Conservation (phyloP, 352 stramenopile species). For the Phytopythium boreale region DNA sequence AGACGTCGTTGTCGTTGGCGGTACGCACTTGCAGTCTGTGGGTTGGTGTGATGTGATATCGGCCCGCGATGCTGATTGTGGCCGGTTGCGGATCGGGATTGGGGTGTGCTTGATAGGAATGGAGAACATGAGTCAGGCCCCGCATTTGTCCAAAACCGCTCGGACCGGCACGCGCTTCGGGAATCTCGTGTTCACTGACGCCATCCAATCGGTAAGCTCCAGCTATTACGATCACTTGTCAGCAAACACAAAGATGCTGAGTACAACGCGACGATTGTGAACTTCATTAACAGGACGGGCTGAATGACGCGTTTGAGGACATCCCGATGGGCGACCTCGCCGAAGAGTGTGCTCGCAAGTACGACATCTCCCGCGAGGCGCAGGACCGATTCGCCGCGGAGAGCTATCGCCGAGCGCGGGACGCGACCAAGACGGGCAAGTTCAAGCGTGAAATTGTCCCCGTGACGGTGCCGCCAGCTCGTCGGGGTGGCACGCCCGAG, state of each 20-base stretch:
- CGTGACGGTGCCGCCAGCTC: conserved; percentile 63
- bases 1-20: conserved; percentile 85
- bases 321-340: conserved; percentile 94
- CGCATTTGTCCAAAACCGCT: conserved; percentile 83
- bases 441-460: conserved; percentile 81
- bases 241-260: no score
- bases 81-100: no score
- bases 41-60: not conserved
- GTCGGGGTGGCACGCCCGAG: conserved; percentile 20
- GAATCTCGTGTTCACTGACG: conserved; percentile 88
- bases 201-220: conserved; percentile 46
- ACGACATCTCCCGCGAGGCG: conserved; percentile 84
- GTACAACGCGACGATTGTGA: not conserved
- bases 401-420: conserved; percentile 86
- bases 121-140: conserved; percentile 96
- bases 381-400: conserved; percentile 93
- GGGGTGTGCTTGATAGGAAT: conserved; percentile 67
- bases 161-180: conserved; percentile 84
- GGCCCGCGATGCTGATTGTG: not conserved
- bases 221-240: not conserved
- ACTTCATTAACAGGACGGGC: conserved; percentile 70
- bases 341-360: conserved; percentile 88
- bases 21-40: conserved; percentile 1
- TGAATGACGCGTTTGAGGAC: conserved; percentile 93
- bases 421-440: conserved; percentile 51